A percentile compares a stretch with the other conserved stretches of the same genome.
phyloP scores from a whole-genome alignment of 352 stramenopile species.

The Ophiocytium majus region DNA sequence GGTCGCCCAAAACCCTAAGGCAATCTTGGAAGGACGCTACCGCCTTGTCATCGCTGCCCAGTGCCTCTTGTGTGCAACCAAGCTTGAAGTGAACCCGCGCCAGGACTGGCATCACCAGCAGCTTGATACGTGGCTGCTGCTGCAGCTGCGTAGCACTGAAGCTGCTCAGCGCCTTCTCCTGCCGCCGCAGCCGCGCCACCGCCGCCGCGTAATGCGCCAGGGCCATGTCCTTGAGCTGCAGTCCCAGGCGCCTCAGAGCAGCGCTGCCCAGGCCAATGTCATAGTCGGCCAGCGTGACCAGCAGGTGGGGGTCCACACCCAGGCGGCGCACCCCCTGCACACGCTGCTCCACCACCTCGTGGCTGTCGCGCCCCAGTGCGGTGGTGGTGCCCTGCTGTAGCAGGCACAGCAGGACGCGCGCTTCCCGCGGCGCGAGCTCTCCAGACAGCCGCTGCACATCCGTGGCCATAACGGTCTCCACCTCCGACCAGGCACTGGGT shows the following conservation, averaged over 20 bases:
- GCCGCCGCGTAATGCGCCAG: background rate
- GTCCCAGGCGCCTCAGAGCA: background rate
- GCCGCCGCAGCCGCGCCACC: background rate
- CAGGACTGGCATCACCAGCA: slow-evolving; percentile 30
- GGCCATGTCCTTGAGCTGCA: background rate
- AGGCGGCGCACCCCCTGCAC: background rate
- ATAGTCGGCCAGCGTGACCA: background rate
- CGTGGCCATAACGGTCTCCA: background rate
- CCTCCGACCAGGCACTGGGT: background rate
- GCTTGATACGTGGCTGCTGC: background rate
- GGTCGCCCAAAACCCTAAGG: background rate
- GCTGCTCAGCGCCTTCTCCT: slow-evolving; percentile 38
- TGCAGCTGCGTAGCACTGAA: no score
- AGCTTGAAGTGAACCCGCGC: slow-evolving; percentile 50
- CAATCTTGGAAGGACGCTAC: slow-evolving; percentile 40
- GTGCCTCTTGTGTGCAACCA: slow-evolving; percentile 33
- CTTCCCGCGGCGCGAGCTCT: background rate
- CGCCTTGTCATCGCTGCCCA: slow-evolving; percentile 35
- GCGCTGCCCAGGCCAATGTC: background rate
- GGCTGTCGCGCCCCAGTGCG: background rate
- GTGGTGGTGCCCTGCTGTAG: background rate
- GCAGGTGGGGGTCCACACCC: background rate
- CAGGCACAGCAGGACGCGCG: background rate
- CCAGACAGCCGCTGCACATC: background rate
- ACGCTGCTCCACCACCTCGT: background rate